Percentiles rank a stretch among this genome's conserved stretches.
Evolutionary conservation across 495 filamentous ascomycete genomes (phyloP).

Genomic region (Podospora tetraspora): DNA sequence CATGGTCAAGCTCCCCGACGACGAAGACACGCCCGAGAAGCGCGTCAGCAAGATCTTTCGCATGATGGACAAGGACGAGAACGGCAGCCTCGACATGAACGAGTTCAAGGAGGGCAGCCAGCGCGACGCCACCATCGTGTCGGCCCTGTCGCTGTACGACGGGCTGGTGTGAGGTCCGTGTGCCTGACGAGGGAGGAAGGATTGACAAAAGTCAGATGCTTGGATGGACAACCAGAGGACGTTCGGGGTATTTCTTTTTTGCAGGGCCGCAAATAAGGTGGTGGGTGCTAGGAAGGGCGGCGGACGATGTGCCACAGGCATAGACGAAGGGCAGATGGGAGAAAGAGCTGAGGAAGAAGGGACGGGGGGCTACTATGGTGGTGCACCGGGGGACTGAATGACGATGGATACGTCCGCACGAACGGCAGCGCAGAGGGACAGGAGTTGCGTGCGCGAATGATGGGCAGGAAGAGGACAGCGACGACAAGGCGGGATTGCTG

Average conservation of each 20-base stretch:
- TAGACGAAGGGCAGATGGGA: neutral
- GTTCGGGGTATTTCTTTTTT: neutral
- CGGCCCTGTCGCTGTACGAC: constrained; percentile 91
- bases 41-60: constrained; percentile 96
- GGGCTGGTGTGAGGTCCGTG: constrained; percentile 65
- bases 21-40: constrained; percentile 98
- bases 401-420: neutral
- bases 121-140: constrained; percentile 98
- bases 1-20: constrained; percentile 97
- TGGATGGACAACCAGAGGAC: neutral
- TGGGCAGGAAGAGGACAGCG: neutral
- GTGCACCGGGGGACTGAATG: neutral
- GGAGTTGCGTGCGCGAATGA: neutral
- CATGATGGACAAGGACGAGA: constrained; percentile 99
- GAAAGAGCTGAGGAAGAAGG: neutral
- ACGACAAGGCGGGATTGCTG: neutral
- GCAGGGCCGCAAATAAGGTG: neutral
- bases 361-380: neutral
- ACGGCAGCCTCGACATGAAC: constrained; percentile 83
- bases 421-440: neutral
- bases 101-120: constrained; percentile 99
- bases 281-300: neutral
- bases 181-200: neutral
- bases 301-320: neutral
- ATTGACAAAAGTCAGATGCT: neutral